These are phyloP conservation scores for Fusarium sulawesiense DNA, from an alignment of 2,329 filamentous ascomycete genomes.

Conservation along the genomic window DNA sequence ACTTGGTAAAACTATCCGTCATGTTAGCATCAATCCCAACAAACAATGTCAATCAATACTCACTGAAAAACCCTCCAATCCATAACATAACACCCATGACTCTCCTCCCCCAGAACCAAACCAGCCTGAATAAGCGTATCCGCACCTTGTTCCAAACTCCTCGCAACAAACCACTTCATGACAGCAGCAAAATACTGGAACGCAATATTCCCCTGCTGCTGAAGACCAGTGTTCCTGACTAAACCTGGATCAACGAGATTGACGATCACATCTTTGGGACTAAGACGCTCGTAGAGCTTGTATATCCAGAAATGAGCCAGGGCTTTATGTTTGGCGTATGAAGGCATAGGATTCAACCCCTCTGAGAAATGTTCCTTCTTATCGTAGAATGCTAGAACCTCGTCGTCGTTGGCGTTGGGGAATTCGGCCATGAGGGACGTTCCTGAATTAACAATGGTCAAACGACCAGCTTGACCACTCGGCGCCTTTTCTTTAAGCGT, in stretches of 20 bases:
- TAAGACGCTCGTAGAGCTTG: slow-evolving; percentile 53
- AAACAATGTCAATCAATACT: slow-evolving; percentile 10
- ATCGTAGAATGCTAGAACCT: slow-evolving; percentile 48
- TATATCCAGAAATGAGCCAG: slow-evolving; percentile 51
- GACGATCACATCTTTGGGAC: slow-evolving; percentile 55
- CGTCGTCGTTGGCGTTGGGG: slow-evolving; percentile 38
- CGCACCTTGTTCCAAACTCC: slow-evolving; percentile 32
- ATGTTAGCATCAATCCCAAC: no score
- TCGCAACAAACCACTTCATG: slow-evolving; percentile 20
- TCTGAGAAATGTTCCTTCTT: slow-evolving; percentile 40
- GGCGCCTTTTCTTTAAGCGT: slow-evolving; percentile 46
- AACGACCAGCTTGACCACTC: slow-evolving; percentile 33
- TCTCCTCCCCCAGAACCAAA: slow-evolving; percentile 37
- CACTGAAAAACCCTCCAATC: slow-evolving; percentile 44
- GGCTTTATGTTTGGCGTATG: slow-evolving; percentile 48
- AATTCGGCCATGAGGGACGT: slow-evolving; percentile 39
- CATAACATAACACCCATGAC: slow-evolving; percentile 40
- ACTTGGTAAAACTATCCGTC: slow-evolving; percentile 42
- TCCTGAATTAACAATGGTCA: slow-evolving; percentile 51
- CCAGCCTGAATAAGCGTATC: slow-evolving; percentile 40
- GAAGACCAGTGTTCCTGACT: slow-evolving; percentile 56
- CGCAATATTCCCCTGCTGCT: slow-evolving; percentile 46
- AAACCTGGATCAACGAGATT: slow-evolving; percentile 61
- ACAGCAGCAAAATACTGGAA: slow-evolving; percentile 13
- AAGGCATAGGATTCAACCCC: slow-evolving; percentile 9